These are phyloP conservation scores for Cystobasidium onofrii DNA, from an alignment of 768 basidiomycete species.

Conservation along the genomic window DNA sequence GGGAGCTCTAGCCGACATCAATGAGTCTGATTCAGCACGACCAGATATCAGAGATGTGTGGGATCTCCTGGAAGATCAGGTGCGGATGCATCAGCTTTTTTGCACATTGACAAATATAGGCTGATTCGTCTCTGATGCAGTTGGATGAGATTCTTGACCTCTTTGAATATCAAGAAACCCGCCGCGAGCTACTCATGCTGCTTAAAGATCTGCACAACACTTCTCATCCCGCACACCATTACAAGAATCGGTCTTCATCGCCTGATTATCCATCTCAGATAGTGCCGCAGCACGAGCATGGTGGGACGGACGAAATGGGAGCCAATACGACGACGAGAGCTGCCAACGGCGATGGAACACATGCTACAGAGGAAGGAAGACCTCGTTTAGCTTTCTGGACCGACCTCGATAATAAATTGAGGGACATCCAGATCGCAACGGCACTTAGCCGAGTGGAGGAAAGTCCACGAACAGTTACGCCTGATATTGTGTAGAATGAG, in stretches of 20 bases:
- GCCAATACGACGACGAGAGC: background rate
- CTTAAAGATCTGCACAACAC: background rate
- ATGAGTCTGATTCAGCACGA: background rate
- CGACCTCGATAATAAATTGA: background rate
- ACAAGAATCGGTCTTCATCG: background rate
- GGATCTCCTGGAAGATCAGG: constrained; percentile 28
- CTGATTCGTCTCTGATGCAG: constrained; percentile 8
- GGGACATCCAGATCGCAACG: background rate
- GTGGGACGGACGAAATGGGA: background rate
- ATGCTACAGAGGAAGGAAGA: background rate
- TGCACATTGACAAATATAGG: background rate
- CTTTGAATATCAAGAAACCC: constrained; percentile 25
- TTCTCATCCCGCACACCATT: constrained; percentile 10
- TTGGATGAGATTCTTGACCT: constrained; percentile 19
- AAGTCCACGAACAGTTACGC: background rate
- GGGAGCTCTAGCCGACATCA: background rate
- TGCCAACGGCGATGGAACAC: background rate
- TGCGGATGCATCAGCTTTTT: background rate
- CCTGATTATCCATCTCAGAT: background rate
- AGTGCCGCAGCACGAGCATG: background rate
- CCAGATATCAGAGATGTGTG: constrained; percentile 26
- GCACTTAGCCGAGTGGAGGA: background rate
- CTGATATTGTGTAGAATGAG: too few relatives aligned
- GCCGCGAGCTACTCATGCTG: background rate
- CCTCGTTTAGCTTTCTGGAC: constrained; percentile 2